phyloP scores from a whole-genome alignment of 352 stramenopile genomes.

The Pythium dissimile region DNA sequence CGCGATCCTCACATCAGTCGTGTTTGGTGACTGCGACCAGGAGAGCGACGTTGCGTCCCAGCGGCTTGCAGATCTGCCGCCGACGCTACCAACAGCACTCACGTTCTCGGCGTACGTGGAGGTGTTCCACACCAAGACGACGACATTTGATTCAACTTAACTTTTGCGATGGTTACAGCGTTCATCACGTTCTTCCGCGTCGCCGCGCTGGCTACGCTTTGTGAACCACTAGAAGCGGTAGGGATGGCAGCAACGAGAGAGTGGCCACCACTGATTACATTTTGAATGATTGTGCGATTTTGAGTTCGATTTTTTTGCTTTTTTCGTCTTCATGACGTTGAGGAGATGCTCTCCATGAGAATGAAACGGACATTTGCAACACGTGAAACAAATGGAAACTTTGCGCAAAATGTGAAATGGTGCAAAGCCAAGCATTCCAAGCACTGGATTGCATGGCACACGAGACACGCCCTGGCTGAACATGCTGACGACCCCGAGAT shows the following conservation, averaged over 20 bases:
- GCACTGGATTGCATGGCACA: too few species aligned
- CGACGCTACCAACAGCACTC: slow-evolving; percentile 6
- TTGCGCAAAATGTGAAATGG: too few species aligned
- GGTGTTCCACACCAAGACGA: slow-evolving; percentile 26
- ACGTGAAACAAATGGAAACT: too few species aligned
- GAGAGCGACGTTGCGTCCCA: slow-evolving; percentile 20
- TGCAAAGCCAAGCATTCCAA: too few species aligned
- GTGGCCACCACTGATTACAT: neutral
- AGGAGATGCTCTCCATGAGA: too few species aligned
- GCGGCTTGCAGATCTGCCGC: neutral
- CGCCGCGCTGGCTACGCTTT: slow-evolving; percentile 26
- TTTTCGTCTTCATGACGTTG: too few species aligned
- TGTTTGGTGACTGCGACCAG: slow-evolving; percentile 22
- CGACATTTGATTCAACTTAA: slow-evolving; percentile 25
- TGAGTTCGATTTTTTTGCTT: too few species aligned
- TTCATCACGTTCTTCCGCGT: slow-evolving; percentile 32
- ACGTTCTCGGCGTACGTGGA: slow-evolving; percentile 27
- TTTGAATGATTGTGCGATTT: too few species aligned
- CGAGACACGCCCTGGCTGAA: too few species aligned
- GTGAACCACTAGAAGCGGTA: slow-evolving; percentile 40
- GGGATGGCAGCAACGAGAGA: neutral
- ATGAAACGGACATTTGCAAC: too few species aligned
- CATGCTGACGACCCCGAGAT: too few species aligned
- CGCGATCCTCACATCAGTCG: slow-evolving; percentile 11
- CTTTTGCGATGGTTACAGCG: slow-evolving; percentile 16